Conservation (phyloP, 345 rosid species). For the Pistacia integerrima region DNA sequence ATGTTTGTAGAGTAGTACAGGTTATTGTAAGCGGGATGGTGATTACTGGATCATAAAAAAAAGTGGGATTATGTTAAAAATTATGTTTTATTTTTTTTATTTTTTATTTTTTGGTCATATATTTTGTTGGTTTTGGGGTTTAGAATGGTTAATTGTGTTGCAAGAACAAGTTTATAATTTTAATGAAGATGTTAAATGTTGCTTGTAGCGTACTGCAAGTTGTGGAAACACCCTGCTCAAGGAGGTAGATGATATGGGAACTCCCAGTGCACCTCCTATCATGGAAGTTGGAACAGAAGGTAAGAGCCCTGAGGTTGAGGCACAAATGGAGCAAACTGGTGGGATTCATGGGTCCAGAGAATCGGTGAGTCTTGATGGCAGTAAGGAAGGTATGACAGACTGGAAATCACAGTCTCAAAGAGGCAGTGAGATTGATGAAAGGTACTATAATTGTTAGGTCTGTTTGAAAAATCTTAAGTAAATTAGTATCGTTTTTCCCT, state of each 20-base stretch:
- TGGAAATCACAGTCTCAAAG: constrained; percentile 27
- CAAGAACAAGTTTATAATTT: background rate
- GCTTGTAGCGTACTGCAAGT: constrained; percentile 39
- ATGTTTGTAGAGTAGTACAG: too few relatives aligned
- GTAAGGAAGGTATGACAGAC: constrained; percentile 30
- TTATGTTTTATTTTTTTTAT: too few relatives aligned
- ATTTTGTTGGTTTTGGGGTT: background rate
- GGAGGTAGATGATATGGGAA: constrained; percentile 57
- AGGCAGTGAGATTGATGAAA: constrained; percentile 43
- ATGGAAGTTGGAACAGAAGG: constrained; percentile 53
- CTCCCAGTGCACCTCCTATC: constrained; percentile 95
- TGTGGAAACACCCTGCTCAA: constrained; percentile 26
- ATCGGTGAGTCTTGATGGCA: constrained; percentile 28
- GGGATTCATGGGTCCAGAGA: constrained; percentile 34
- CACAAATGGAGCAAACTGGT: constrained; percentile 35
- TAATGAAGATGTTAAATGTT: constrained; percentile 13
- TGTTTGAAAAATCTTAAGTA: background rate
- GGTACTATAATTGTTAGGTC: constrained; percentile 39
- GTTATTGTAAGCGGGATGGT: too few relatives aligned
- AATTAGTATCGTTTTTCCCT: background rate
- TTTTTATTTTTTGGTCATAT: background rate
- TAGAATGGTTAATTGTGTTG: background rate
- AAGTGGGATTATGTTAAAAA: background rate
- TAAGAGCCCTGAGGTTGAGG: constrained; percentile 38
- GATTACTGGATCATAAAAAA: too few relatives aligned